Percentiles rank a stretch among this genome's conserved stretches.
Conservation (phyloP, 2,329 filamentous ascomycete genomes). For the Alternaria infectoria region DNA sequence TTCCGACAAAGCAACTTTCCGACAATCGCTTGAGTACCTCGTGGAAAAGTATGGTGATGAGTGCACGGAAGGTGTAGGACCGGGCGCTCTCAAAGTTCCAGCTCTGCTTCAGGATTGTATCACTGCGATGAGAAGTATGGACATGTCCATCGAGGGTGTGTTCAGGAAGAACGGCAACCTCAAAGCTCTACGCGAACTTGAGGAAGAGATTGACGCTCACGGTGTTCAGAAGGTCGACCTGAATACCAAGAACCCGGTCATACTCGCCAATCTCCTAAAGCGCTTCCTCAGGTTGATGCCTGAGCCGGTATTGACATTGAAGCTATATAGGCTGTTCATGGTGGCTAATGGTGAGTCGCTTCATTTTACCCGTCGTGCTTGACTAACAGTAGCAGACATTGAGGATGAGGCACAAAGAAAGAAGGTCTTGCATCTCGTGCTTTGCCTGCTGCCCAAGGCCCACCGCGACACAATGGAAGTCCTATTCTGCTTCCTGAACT, state of each 20-base stretch:
- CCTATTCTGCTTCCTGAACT: conserved; percentile 93
- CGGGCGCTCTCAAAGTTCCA: conserved; percentile 86
- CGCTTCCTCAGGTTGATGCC: conserved; percentile 94
- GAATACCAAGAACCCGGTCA: conserved; percentile 87
- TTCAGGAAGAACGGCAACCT: conserved; percentile 99
- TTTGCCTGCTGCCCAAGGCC: conserved; percentile 88
- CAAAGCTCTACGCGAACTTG: conserved; percentile 85
- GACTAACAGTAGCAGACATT: conserved; percentile 63
- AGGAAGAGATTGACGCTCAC: conserved; percentile 83
- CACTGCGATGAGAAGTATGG: conserved; percentile 96
- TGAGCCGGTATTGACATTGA: conserved; percentile 92
- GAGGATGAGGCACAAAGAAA: conserved; percentile 80
- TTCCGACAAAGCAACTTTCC: conserved; percentile 80
- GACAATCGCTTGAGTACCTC: conserved; percentile 84
- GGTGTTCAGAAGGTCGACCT: conserved; percentile 87
- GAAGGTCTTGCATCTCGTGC: conserved; percentile 86
- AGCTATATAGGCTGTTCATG: conserved; percentile 90
- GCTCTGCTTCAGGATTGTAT: conserved; percentile 95
- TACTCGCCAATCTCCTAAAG: conserved; percentile 91
- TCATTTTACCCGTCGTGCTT: not conserved
- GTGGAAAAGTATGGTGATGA: conserved; percentile 94
- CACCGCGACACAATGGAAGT: conserved; percentile 96
- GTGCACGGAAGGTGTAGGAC: conserved; percentile 95
- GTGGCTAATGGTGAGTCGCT: conserved; percentile 73
- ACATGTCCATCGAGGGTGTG: conserved; percentile 96